Conservation (phyloP, 768 basidiomycete species). For the Pulveroboletus sp. region DNA sequence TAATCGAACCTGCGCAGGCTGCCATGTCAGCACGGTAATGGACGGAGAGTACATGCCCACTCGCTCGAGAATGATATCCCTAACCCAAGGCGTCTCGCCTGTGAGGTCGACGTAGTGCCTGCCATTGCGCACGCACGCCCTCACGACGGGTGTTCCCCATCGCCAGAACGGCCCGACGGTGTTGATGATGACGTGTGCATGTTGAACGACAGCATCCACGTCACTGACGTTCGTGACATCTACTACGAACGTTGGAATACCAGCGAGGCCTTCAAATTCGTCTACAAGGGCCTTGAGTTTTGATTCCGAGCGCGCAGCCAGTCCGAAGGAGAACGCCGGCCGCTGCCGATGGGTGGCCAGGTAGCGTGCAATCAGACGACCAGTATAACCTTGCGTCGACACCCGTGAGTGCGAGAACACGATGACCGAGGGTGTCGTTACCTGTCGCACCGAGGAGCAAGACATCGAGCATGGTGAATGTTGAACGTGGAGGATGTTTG, state of each 20-base stretch:
- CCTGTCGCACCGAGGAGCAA: constrained; percentile 69
- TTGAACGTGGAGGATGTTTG: constrained; percentile 1
- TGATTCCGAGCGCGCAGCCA: constrained; percentile 62
- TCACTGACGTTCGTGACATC: constrained; percentile 54
- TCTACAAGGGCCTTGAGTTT: constrained; percentile 54
- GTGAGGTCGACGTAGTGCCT: constrained; percentile 85
- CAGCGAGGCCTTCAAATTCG: constrained; percentile 38
- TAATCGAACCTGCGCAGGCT: constrained; percentile 56
- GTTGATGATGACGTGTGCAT: constrained; percentile 67
- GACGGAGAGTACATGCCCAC: constrained; percentile 22
- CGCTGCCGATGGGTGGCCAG: constrained; percentile 60
- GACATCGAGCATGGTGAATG: constrained; percentile 45
- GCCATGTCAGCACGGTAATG: constrained; percentile 7
- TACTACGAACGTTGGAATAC: constrained; percentile 45
- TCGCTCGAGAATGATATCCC: constrained; percentile 54
- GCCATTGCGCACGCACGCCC: constrained; percentile 67
- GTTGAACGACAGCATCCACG: constrained; percentile 53
- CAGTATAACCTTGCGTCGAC: constrained; percentile 52
- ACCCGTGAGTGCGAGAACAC: constrained; percentile 9
- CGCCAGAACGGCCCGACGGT: constrained; percentile 70
- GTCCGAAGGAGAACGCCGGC: constrained; percentile 54
- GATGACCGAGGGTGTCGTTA: constrained; percentile 17
- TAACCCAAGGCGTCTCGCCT: constrained; percentile 66
- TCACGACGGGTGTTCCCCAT: constrained; percentile 74
- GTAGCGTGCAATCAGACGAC: constrained; percentile 62